Evolutionary conservation across 345 rosid genomes (phyloP), one percentile per base, ranked within the genome.

Genomic region (Gossypium sturtianum): DNA sequence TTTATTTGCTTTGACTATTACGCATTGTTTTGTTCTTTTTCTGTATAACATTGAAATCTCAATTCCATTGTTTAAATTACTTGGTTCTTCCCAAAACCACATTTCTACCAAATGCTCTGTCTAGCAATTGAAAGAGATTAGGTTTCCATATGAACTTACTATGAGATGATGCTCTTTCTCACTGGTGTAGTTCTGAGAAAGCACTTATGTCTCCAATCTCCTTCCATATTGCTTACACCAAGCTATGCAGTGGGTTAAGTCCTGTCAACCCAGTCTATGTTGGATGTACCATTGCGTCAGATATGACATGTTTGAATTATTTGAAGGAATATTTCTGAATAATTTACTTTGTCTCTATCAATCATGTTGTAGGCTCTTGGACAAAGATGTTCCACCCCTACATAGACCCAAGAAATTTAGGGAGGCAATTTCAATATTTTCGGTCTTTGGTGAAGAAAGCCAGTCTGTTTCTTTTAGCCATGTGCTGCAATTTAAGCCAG

Each of bases 301-400:
- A 73, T 59, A 57, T 12, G 78, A 77, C 22, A 74, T 65, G 75
- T 20, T 72, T 65, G 74, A 75, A 82, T 83, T 82, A 74, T 78
- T 74, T 78, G 80, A 80, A 77, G 83, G 85, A 83, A 86, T 80
- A 86, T 82, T 79, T 83, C 67, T 74, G 71, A 29, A 79, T 66
- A 73, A 77, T 82, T 77, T 78, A 72, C 82, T 78, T 75, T 83
- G 84, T 78, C 81, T 57, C 63, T 47, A 49, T 77, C 81, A 80
- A 78, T 82, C 76, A 78, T 76, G 70, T 70, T 60, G 75, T 77
- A 77, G 81, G 80, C 75, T 75, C 70, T 54, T 74, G 56, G 86
- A 77, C 77, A 78, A 75, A 64, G 74, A 76, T 69, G 79, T 70
- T 75, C 76, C 38, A 34, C 6, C 6, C 38, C 38, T 43, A 54